Evolutionary conservation across 2,329 filamentous ascomycete genomes (phyloP).

Genomic region (Botrytis squamosa): DNA sequence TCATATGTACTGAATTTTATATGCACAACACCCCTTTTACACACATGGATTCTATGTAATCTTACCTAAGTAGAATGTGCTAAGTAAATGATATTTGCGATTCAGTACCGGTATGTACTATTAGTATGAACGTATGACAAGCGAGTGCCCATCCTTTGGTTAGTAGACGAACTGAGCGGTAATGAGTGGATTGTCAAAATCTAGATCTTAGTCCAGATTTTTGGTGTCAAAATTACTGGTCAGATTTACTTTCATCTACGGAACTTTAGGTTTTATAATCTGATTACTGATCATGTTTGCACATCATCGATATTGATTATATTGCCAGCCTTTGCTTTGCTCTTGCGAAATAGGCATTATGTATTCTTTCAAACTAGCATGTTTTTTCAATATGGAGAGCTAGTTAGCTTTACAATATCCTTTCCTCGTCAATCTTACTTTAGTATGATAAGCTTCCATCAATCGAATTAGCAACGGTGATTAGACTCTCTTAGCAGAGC

Average conservation of each 20-base stretch:
- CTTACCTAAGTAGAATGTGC: background rate
- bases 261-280: background rate
- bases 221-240: background rate
- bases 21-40: background rate
- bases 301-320: background rate
- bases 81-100: background rate
- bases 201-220: background rate
- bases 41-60: background rate
- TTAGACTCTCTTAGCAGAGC: background rate
- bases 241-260: background rate
- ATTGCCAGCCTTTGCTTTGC: background rate
- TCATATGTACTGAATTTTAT: background rate
- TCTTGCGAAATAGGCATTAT: background rate
- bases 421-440: background rate
- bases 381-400: background rate
- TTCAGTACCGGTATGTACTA: background rate
- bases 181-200: background rate
- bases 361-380: background rate
- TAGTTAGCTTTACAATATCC: background rate
- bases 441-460: background rate
- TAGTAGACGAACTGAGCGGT: background rate
- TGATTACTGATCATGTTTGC: background rate
- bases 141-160: background rate
- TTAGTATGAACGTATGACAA: background rate
- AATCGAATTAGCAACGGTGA: background rate